Conservation (phyloP, 345 rosid species). For the Citrus glauca region DNA sequence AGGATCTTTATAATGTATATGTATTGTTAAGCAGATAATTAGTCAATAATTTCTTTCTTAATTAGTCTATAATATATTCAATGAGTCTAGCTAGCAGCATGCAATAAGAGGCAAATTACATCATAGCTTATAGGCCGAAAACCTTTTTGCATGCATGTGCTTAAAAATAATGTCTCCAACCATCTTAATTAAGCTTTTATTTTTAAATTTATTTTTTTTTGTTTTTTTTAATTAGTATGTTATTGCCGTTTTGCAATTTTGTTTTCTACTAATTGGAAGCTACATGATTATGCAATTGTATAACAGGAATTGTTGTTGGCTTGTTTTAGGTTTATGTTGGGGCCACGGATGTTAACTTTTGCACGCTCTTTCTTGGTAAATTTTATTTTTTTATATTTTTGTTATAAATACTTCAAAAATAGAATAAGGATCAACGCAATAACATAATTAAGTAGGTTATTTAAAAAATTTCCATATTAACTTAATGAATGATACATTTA, state of each 20-base stretch:
- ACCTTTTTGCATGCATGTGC: background rate
- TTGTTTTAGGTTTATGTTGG: background rate
- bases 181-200: background rate
- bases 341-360: background rate
- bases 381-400: background rate
- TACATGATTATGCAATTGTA: background rate
- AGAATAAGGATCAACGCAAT: too few species aligned
- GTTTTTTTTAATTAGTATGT: background rate
- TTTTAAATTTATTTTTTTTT: too few species aligned
- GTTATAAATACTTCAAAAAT: too few species aligned
- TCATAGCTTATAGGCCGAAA: background rate
- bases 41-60: conserved; percentile 18
- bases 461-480: too few species aligned
- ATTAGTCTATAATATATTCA: background rate
- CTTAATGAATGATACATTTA: too few species aligned
- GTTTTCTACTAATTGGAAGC: background rate
- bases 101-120: background rate
- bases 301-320: background rate
- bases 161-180: background rate
- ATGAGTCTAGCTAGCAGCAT: too few species aligned
- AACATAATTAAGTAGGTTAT: too few species aligned
- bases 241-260: background rate
- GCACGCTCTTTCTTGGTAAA: background rate
- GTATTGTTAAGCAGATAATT: conserved; percentile 11
- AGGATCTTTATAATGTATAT: background rate